Conservation (phyloP, 768 basidiomycete genomes). For the Pleurotus pulmonarius region DNA sequence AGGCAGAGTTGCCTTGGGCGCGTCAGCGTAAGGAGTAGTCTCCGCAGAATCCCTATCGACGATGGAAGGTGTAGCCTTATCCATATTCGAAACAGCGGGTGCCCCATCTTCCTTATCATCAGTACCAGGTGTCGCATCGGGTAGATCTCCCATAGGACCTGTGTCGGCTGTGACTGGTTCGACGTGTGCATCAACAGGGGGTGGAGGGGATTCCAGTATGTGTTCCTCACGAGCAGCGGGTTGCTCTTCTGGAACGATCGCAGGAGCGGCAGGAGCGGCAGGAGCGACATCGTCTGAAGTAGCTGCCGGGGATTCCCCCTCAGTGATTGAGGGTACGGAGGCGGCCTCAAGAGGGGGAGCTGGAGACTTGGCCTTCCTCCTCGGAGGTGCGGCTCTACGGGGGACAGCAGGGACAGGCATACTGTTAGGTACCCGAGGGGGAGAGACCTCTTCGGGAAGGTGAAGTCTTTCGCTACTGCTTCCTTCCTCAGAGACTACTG, state of each 20-base stretch:
- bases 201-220: no score
- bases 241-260: not conserved
- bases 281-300: conserved; percentile 6
- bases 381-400: conserved; percentile 70
- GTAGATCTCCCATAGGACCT: no score
- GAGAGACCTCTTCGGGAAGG: not conserved
- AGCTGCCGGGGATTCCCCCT: conserved; percentile 2
- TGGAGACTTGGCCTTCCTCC: conserved; percentile 61
- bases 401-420: conserved; percentile 79
- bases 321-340: not conserved
- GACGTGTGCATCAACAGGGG: no score
- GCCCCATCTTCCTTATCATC: no score
- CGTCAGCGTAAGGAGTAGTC: no score
- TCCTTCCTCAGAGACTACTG: no score
- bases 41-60: no score
- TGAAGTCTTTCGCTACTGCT: not conserved
- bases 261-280: not conserved
- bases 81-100: no score
- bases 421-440: conserved; percentile 39
- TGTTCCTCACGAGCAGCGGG: not conserved
- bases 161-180: no score
- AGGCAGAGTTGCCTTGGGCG: no score
- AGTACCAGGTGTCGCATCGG: no score
- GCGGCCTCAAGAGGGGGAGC: conserved; percentile 22
- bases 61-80: no score